Conservation (phyloP, 768 basidiomycete species). For the Termitomyces bulborhizus region DNA sequence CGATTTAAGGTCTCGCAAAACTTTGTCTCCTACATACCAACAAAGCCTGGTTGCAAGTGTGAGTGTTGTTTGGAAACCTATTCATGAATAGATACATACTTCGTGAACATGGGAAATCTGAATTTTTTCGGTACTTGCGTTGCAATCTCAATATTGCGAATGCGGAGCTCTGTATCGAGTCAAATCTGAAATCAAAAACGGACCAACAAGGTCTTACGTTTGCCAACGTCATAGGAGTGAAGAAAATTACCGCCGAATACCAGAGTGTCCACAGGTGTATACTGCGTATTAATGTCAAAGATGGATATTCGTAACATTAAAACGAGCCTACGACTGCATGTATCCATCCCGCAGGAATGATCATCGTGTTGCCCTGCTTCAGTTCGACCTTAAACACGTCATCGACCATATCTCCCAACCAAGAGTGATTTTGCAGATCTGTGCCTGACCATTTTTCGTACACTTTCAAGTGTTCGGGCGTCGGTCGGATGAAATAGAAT, state of each 20-base stretch:
- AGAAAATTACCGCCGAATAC: conserved; percentile 98
- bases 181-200: neutral
- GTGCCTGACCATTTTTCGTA: conserved; percentile 95
- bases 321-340: conserved; percentile 79
- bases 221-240: conserved; percentile 84
- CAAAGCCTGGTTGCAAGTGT: conserved; percentile 50
- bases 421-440: conserved; percentile 79
- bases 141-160: conserved; percentile 86
- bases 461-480: conserved; percentile 74
- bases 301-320: neutral
- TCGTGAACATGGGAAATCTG: conserved; percentile 77
- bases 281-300: conserved; percentile 36
- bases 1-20: conserved; percentile 63
- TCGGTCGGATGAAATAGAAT: conserved; percentile 95
- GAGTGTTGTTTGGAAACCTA: neutral
- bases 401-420: conserved; percentile 92
- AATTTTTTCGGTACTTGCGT: conserved; percentile 94
- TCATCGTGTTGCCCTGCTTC: conserved; percentile 78
- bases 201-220: conserved; percentile 48
- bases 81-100: conserved; percentile 32
- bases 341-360: conserved; percentile 96
- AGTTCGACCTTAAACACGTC: conserved; percentile 85
- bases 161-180: conserved; percentile 62
- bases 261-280: conserved; percentile 87
- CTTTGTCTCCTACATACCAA: conserved; percentile 87